Conservation (phyloP, 1,139 yeast genomes). For the Suhomyces atakaporum region DNA sequence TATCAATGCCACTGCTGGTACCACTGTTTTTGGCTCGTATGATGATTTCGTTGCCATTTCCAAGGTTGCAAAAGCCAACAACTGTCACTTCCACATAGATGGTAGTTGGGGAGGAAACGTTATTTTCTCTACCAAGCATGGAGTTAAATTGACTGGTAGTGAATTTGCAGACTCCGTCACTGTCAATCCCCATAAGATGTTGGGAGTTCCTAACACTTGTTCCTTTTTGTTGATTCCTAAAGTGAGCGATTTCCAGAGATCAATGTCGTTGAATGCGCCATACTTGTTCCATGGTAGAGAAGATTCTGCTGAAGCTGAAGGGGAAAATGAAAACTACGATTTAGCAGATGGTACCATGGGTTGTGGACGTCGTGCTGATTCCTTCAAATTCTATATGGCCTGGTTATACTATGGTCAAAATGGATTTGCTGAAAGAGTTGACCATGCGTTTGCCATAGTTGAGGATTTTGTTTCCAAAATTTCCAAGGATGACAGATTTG, state of each 20-base stretch:
- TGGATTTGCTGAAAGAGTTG: slow-evolving; percentile 60
- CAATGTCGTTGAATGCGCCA: slow-evolving; percentile 79
- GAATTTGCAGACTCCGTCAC: slow-evolving; percentile 78
- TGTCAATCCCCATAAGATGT: slow-evolving; percentile 84
- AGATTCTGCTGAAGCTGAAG: slow-evolving; percentile 32
- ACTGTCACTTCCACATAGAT: slow-evolving; percentile 79
- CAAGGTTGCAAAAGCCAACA: slow-evolving; percentile 52
- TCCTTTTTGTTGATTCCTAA: slow-evolving; percentile 77
- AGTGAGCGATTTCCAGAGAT: slow-evolving; percentile 61
- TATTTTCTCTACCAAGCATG: slow-evolving; percentile 58
- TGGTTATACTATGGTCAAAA: slow-evolving; percentile 78
- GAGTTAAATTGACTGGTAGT: slow-evolving; percentile 54
- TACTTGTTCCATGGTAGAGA: slow-evolving; percentile 73
- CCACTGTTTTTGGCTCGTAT: slow-evolving; percentile 84
- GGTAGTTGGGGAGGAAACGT: slow-evolving; percentile 94
- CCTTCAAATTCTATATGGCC: slow-evolving; percentile 73
- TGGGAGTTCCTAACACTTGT: slow-evolving; percentile 89
- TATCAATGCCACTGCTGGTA: slow-evolving; percentile 84
- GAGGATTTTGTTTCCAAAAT: slow-evolving; percentile 57
- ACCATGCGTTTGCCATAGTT: slow-evolving; percentile 71
- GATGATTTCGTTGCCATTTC: slow-evolving; percentile 66
- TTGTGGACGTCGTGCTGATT: slow-evolving; percentile 85
- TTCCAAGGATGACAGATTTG: slow-evolving; percentile 40
- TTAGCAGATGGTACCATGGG: slow-evolving; percentile 93
- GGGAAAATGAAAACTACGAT: slow-evolving; percentile 63